Evolutionary conservation across 2,329 filamentous ascomycete genomes (phyloP), one percentile per base, ranked within the genome.

Genomic region (Parastagonospora nodorum): DNA sequence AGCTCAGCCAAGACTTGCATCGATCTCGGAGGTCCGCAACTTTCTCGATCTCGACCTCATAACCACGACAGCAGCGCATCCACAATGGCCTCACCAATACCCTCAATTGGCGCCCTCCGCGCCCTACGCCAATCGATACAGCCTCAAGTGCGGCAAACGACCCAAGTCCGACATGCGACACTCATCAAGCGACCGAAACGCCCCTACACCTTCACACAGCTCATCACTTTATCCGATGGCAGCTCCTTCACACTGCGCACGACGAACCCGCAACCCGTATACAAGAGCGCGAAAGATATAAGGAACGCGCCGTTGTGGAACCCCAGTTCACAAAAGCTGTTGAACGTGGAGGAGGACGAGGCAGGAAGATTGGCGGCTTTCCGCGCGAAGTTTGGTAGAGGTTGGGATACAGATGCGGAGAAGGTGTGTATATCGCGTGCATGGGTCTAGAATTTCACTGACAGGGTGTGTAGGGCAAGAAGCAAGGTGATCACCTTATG

Each of bases 171-270:
- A 53, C 85, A 91, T 72, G 94, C 94, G 45, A 92, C 89, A 19
- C 88, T 96, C 57, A 84, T 97, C 70, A 84, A 83, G 55, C 90
- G 94, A 12, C 92, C 92, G n/a, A 89, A 92, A 69, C 86, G 92
- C 5, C 93, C 94, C 36, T 97, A 97, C 82, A 90, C 88, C 62
- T 97, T 97, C 81, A 97, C 93, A n/a, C 94, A 99, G 77, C 84
- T 99, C 53, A 82, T 99, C 61, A 92, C 92, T 46, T 88, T 97
- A 58, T 90, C 88, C 35, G 94, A 99, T 79, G 94, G 94, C 64
- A 89, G 85, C 67, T 89, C 92, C 53, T 97, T 85, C 77, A 86
- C 88, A 42, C 82, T 87, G 68, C 89, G 89, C 71, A 92, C 90
- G 19, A 91, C 89, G 9, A 90, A 85, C 9, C 90, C 90, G 0